Evolutionary conservation across 257 asterid species (phyloP).

Genomic region (Primulina huaijiensis): DNA sequence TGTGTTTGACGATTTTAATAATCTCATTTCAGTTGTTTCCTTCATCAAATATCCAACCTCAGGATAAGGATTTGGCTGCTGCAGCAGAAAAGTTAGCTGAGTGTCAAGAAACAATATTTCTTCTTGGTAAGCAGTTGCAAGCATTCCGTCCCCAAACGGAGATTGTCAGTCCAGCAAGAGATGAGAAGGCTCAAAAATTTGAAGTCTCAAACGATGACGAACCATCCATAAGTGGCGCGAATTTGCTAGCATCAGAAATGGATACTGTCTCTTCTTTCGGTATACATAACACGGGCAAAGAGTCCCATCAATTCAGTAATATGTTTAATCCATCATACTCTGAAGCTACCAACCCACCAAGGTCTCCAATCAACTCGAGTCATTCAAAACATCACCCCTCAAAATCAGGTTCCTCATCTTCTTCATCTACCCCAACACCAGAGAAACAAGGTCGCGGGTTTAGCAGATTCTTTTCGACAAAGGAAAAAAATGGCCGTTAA

Average conservation of each 20-base stretch:
- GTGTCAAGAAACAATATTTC: slow-evolving; percentile 89
- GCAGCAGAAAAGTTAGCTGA: slow-evolving; percentile 91
- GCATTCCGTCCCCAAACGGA: slow-evolving; percentile 71
- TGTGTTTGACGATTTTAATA: background rate
- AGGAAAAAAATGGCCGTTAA: slow-evolving; percentile 50
- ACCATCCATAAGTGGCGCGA: slow-evolving; percentile 50
- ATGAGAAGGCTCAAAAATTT: slow-evolving; percentile 36
- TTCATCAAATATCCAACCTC: slow-evolving; percentile 15
- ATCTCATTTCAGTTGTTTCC: background rate
- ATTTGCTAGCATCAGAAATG: slow-evolving; percentile 46
- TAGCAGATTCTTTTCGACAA: slow-evolving; percentile 80
- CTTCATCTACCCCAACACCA: slow-evolving; percentile 50
- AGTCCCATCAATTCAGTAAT: slow-evolving; percentile 48
- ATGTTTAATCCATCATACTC: slow-evolving; percentile 51
- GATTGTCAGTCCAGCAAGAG: slow-evolving; percentile 31
- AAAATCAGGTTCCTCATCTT: slow-evolving; percentile 53
- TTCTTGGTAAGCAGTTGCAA: slow-evolving; percentile 83
- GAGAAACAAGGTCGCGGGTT: slow-evolving; percentile 77
- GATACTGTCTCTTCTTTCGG: slow-evolving; percentile 40
- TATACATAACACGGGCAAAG: slow-evolving; percentile 45
- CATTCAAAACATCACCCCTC: slow-evolving; percentile 51
- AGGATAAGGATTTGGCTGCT: slow-evolving; percentile 81
- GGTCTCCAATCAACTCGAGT: slow-evolving; percentile 54
- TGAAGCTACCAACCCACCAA: slow-evolving; percentile 48
- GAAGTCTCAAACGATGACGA: slow-evolving; percentile 50